Evolutionary conservation across 306 rosid genomes (phyloP).

Genomic region (Cercis canadensis): DNA sequence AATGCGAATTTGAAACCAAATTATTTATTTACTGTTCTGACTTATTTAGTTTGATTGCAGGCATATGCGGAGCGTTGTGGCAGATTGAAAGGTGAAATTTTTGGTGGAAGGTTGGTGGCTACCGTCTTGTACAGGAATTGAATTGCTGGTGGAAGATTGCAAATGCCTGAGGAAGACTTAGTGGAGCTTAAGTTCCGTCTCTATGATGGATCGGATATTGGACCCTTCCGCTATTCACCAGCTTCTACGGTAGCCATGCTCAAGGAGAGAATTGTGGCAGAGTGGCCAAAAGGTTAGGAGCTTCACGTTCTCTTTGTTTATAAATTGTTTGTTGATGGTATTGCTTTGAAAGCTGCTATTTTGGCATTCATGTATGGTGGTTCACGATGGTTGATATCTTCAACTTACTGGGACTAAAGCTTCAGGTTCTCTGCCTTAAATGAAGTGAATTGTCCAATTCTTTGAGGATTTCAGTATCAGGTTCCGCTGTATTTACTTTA

Average conservation of each 20-base stretch:
- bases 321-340: background rate
- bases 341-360: background rate
- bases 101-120: background rate
- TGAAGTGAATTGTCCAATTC: slow-evolving; percentile 12
- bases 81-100: slow-evolving; percentile 3
- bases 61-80: background rate
- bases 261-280: slow-evolving; percentile 79
- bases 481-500: slow-evolving; percentile 5
- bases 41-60: slow-evolving; percentile 10
- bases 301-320: background rate
- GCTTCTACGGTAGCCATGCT: slow-evolving; percentile 74
- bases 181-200: slow-evolving; percentile 91
- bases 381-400: slow-evolving; percentile 25
- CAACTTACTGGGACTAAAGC: background rate
- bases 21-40: background rate
- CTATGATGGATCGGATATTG: slow-evolving; percentile 88
- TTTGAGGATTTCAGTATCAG: slow-evolving; percentile 19
- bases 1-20: background rate
- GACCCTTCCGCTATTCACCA: slow-evolving; percentile 80
- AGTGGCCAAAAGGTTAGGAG: slow-evolving; percentile 87
- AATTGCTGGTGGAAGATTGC: slow-evolving; percentile 25
- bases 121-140: slow-evolving; percentile 4
- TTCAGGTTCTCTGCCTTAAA: slow-evolving; percentile 28
- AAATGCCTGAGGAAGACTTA: slow-evolving; percentile 89
- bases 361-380: background rate